A percentile compares a stretch with the other conserved stretches of the same genome.
Evolutionary conservation across 2,329 filamentous ascomycete species (phyloP).

Genomic region (Thermothelomyces thermophilus): DNA sequence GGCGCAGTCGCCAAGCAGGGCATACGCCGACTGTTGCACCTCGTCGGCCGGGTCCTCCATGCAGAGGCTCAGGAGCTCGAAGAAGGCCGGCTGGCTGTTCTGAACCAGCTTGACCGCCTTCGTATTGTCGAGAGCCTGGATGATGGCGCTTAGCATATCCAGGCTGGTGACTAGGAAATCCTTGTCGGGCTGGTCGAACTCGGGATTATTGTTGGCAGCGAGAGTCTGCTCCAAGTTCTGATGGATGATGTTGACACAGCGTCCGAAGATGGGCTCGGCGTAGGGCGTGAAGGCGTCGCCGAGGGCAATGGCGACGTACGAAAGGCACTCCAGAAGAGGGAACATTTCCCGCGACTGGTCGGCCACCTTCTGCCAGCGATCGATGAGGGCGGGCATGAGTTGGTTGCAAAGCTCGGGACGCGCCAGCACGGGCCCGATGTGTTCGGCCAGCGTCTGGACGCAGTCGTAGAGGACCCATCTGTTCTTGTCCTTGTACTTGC

Average conservation of each 20-base stretch:
- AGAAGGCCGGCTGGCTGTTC: constrained; percentile 74
- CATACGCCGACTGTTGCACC: constrained; percentile 92
- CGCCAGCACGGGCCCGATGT: constrained; percentile 76
- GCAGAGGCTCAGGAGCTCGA: constrained; percentile 83
- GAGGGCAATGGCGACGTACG: constrained; percentile 85
- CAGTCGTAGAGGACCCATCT: constrained; percentile 99
- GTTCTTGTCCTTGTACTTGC: constrained; percentile 95
- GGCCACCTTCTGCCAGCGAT: constrained; percentile 77
- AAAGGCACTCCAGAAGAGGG: constrained; percentile 90
- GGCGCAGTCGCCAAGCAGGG: constrained; percentile 86
- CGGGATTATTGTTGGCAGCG: constrained; percentile 59
- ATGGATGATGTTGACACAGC: constrained; percentile 88
- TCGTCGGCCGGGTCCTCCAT: constrained; percentile 89
- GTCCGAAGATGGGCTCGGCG: constrained; percentile 75
- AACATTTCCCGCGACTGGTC: constrained; percentile 92
- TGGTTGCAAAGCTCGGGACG: constrained; percentile 71
- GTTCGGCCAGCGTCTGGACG: constrained; percentile 91
- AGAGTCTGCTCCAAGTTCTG: constrained; percentile 79
- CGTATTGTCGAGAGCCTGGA: constrained; percentile 73
- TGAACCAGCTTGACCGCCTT: constrained; percentile 72
- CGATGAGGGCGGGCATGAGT: constrained; percentile 88
- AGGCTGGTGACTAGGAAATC: constrained; percentile 95
- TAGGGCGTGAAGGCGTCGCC: constrained; percentile 77
- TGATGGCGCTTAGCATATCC: constrained; percentile 85
- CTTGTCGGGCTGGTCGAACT: constrained; percentile 78